Evolutionary conservation across 129 eudicot genomes (phyloP), one percentile per base, ranked within the genome.

Genomic region (Helianthus tuberosus): DNA sequence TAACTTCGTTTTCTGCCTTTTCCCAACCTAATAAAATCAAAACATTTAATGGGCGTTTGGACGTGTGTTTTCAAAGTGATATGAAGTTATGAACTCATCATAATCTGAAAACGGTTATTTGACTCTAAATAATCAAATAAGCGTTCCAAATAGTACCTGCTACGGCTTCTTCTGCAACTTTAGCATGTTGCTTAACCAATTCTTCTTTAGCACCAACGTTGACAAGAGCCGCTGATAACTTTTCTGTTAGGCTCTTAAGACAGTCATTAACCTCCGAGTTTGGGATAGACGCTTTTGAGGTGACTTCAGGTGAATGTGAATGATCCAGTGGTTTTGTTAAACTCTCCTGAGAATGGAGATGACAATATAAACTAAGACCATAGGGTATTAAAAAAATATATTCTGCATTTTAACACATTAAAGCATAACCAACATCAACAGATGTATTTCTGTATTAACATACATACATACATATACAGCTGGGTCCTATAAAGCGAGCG

Each of bases 161-260:
- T 68, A 91, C 91, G 67, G 97, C 97, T 84, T 91, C 96, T 86
- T 91, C 97, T 47, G 97, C 96, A 68, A 91, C 97, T 78, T 88
- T 88, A 47, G 97, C 81, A 68, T 91, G 97, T 69, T 91, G 97
- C 84, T 91, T 88, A 68, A 91, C 97, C 29, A 91, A 74, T 68
- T 91, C 97, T 68, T 91, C 97, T 86, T 91, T 91, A 68, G 91
- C 92, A 69, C 96, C 88, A 57, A 91, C 92, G 57, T 88, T 91
- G 12, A 86, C 88, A 67, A 91, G 90, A 70, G 96, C 97, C 43
- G 97, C 97, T 0, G 97, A 91, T 52, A 91, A 71, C 71, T 91
- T 91, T 64, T 88, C 90, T 13, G 96, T 82, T 69, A 91, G 74
- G 55, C 73, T 76, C 75, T 86, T 86, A 35, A 73, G 65, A 67